Conservation (phyloP, 2,329 filamentous ascomycete species). For the Lachnellula occidentalis region DNA sequence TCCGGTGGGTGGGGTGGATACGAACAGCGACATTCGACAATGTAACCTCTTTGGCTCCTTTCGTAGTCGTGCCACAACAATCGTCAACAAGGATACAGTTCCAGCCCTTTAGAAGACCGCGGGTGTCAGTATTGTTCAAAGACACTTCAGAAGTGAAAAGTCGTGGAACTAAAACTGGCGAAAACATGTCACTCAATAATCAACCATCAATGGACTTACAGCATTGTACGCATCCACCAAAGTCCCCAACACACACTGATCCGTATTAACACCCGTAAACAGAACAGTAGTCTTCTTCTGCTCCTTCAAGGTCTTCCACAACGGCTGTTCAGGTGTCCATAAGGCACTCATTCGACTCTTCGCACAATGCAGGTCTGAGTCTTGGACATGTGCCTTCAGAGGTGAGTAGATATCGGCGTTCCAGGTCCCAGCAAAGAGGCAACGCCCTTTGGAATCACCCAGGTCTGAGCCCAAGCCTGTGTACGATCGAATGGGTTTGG, state of each 20-base stretch:
- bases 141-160: background rate
- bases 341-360: slow-evolving; percentile 56
- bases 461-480: slow-evolving; percentile 43
- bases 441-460: slow-evolving; percentile 37
- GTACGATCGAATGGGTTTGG: slow-evolving; percentile 14
- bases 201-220: slow-evolving; percentile 44
- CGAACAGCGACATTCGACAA: slow-evolving; percentile 35
- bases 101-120: background rate
- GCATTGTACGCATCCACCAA: slow-evolving; percentile 49
- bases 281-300: slow-evolving; percentile 42
- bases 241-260: slow-evolving; percentile 55
- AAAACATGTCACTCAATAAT: background rate
- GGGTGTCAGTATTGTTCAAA: background rate
- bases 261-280: slow-evolving; percentile 56
- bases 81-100: slow-evolving; percentile 48
- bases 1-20: slow-evolving; percentile 16
- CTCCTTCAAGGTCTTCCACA: slow-evolving; percentile 38
- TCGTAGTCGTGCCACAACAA: slow-evolving; percentile 46
- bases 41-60: slow-evolving; percentile 33
- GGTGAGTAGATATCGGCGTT: slow-evolving; percentile 48
- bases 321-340: slow-evolving; percentile 41
- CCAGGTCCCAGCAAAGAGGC: slow-evolving; percentile 50
- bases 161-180: too few relatives aligned
- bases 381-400: slow-evolving; percentile 36
- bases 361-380: slow-evolving; percentile 45